Base-by-base conservation (phyloP, 371 early-diverging fungal genomes). In the Funneliformis caledonium region DNA sequence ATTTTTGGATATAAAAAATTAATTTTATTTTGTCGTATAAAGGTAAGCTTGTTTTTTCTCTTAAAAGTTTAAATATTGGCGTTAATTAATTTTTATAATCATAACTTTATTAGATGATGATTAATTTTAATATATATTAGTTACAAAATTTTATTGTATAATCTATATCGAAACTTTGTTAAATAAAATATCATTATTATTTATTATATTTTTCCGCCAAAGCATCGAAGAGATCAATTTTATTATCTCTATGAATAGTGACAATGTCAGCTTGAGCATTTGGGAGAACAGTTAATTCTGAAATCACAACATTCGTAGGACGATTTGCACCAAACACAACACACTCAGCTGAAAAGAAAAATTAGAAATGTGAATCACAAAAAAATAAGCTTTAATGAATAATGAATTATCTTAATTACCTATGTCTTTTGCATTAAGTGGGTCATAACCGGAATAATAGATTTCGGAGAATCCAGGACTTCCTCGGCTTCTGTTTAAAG, bases 271-370 rank as follows among this genome's bases (percentile, higher is more conserved):
- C 95, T 85, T 96, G 96, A 67, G 89, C 88, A 14, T 92, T 91
- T 26, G 95, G 94, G 82, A 94, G 90, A 19, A 95, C 87, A 74
- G 91, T 82, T 86, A 94, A 88, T 84, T 92, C 92, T n/a, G 93
- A 92, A 85, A 95, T 91, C 81, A 95, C 94, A 56, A 95, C 96
- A 82, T 96, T 95, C 6, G 91, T 88, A 43, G 93, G 96, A 4
- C 96, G 87, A 50, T 90, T 88, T 52, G 97, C 95, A 37, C 92
- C 92, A 84, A 96, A 97, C 43, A 95, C 91, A 61, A 96, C 89
- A 2, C 92, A 87, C 82, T 96, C 95, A 48, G 94, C 94, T 87
- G 87, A 77, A 62, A 31, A 16, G 33, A 43, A 9, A 52, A 47
- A 0, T 59, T 67, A 69, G 37, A 64, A 59, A 61, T 52, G n/a